These are phyloP conservation scores for Cercospora zeae-maydis DNA, from an alignment of 2,329 filamentous ascomycete genomes.

Conservation along the genomic window DNA sequence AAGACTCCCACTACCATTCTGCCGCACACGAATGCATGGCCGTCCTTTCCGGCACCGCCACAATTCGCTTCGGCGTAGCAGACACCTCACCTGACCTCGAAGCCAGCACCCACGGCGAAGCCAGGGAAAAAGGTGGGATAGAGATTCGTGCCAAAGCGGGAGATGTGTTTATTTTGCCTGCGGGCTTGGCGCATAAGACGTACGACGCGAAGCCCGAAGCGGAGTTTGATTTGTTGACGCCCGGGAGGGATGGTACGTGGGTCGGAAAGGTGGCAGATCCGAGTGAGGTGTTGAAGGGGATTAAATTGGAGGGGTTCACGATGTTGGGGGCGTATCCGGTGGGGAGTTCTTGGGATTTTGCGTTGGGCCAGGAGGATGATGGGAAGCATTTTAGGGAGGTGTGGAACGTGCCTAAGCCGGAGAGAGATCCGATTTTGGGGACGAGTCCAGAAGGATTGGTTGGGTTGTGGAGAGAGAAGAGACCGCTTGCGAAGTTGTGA, in stretches of 20 bases:
- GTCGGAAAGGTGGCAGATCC: slow-evolving; percentile 39
- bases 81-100: slow-evolving; percentile 45
- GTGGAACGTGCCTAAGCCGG: slow-evolving; percentile 47
- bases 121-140: slow-evolving; percentile 48
- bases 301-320: slow-evolving; percentile 47
- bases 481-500: neutral
- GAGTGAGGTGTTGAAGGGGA: slow-evolving; percentile 36
- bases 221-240: slow-evolving; percentile 44
- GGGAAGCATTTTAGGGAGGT: slow-evolving; percentile 43
- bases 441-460: slow-evolving; percentile 36
- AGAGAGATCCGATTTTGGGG: slow-evolving; percentile 50
- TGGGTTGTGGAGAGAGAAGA: slow-evolving; percentile 33
- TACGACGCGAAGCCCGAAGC: slow-evolving; percentile 42
- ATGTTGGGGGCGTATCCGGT: slow-evolving; percentile 58
- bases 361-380: slow-evolving; percentile 44
- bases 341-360: slow-evolving; percentile 51
- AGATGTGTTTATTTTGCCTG: slow-evolving; percentile 59
- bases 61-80: slow-evolving; percentile 54
- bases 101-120: slow-evolving; percentile 40
- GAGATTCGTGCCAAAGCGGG: slow-evolving; percentile 49
- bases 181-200: slow-evolving; percentile 56
- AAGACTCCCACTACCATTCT: slow-evolving; percentile 57
- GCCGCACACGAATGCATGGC: slow-evolving; percentile 57
- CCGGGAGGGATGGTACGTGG: slow-evolving; percentile 32
- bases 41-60: slow-evolving; percentile 52